Evolutionary conservation across 768 basidiomycete species (phyloP).

Genomic region (Phlebiopsis flavidoalba): DNA sequence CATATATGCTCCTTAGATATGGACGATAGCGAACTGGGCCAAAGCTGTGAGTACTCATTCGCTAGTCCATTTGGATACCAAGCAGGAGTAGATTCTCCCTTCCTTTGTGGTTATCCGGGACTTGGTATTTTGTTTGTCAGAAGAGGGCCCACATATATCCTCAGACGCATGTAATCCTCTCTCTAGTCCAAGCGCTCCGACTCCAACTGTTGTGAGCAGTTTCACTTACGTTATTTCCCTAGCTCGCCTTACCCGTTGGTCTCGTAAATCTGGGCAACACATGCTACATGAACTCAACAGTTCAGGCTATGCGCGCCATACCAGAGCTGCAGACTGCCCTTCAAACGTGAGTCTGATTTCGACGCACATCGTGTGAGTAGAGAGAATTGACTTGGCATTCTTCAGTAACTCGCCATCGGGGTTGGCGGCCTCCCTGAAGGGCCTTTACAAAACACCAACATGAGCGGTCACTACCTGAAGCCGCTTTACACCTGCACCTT

Average conservation of each 20-base stretch:
- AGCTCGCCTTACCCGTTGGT: constrained; percentile 81
- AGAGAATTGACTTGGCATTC: not conserved
- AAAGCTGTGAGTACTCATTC: constrained; percentile 52
- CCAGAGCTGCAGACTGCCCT: constrained; percentile 83
- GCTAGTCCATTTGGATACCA: not conserved
- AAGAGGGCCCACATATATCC: no score
- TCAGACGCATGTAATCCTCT: no score
- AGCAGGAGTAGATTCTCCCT: no score
- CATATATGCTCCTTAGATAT: constrained; percentile 47
- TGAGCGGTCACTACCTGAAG: constrained; percentile 75
- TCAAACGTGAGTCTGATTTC: constrained; percentile 34
- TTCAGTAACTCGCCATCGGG: constrained; percentile 11
- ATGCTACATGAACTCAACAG: constrained; percentile 95
- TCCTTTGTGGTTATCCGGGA: no score
- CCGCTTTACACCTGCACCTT: constrained; percentile 62
- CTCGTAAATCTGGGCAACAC: constrained; percentile 89
- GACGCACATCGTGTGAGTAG: no score
- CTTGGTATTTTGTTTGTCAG: no score
- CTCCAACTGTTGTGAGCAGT: not conserved
- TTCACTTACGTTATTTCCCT: not conserved
- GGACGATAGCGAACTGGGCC: constrained; percentile 75
- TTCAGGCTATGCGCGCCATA: constrained; percentile 91
- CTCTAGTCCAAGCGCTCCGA: not conserved
- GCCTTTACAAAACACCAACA: constrained; percentile 65
- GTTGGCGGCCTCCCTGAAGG: constrained; percentile 50